A percentile compares a stretch with the other conserved stretches of the same genome.
Conservation (phyloP, 73 alveolate genomes). For the Paramecium pentaurelia region DNA sequence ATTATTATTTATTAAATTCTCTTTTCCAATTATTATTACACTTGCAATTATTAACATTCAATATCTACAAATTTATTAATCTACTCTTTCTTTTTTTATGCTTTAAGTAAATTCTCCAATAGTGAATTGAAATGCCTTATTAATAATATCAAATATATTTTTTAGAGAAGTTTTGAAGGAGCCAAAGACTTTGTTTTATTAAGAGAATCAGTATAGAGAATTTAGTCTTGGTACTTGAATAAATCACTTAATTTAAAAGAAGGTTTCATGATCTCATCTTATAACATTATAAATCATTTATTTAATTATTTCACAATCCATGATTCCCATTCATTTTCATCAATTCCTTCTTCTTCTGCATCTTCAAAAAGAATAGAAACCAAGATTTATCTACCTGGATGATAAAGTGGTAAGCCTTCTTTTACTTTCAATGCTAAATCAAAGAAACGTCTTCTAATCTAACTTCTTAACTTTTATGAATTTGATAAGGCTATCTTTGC, state of each 20-base stretch:
- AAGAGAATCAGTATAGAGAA: neutral
- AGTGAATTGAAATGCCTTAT: neutral
- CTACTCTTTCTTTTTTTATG: neutral
- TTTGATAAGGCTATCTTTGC: slow-evolving; percentile 41
- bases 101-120: neutral
- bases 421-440: neutral
- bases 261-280: neutral
- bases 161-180: neutral
- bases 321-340: slow-evolving; percentile 12
- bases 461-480: slow-evolving; percentile 11
- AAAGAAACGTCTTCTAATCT: slow-evolving; percentile 24
- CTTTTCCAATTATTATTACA: neutral
- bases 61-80: neutral
- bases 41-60: neutral
- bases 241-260: neutral
- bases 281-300: neutral
- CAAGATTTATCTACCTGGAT: slow-evolving; percentile 26
- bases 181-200: neutral
- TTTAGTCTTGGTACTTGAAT: neutral
- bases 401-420: neutral
- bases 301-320: slow-evolving; percentile 36
- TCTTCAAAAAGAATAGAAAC: slow-evolving; percentile 26
- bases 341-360: slow-evolving; percentile 52
- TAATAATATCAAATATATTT: neutral
- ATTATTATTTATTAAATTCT: neutral